Conservation (phyloP, 371 early-diverging fungal genomes). For the Mucor irregularis region DNA sequence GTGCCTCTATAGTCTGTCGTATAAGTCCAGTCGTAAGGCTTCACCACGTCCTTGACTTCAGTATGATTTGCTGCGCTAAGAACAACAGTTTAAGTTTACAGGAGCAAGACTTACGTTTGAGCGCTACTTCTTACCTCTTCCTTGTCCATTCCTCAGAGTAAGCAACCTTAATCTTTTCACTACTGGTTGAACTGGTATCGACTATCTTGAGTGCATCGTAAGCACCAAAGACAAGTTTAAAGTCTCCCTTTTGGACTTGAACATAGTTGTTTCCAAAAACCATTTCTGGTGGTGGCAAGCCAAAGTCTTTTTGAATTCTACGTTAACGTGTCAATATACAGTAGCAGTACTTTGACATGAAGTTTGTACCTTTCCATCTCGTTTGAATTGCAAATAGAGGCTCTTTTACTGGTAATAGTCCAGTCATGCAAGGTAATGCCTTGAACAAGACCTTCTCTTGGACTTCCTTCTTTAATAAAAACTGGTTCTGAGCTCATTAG, state of each 20-base stretch:
- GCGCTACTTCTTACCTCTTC: conserved; percentile 65
- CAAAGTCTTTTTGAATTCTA: conserved; percentile 61
- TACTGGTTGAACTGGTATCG: conserved; percentile 60
- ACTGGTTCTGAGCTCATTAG: conserved; percentile 12
- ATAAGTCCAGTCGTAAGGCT: conserved; percentile 96
- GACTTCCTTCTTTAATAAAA: conserved; percentile 37
- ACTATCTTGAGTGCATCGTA: conserved; percentile 78
- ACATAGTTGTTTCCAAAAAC: conserved; percentile 87
- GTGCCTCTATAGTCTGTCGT: conserved; percentile 80
- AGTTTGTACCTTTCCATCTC: conserved; percentile 68
- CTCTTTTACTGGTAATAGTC: conserved; percentile 67
- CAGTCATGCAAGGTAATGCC: conserved; percentile 65
- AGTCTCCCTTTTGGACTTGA: conserved; percentile 37
- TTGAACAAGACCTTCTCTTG: conserved; percentile 33
- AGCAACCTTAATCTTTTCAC: conserved; percentile 76
- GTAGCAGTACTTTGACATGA: neutral
- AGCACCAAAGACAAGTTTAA: conserved; percentile 63
- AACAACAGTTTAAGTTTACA: too few relatives aligned
- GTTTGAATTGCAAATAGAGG: conserved; percentile 68
- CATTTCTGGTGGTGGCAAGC: conserved; percentile 91
- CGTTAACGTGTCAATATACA: neutral
- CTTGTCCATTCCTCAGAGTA: conserved; percentile 84
- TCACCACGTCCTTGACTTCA: conserved; percentile 78
- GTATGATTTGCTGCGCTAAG: conserved; percentile 56
- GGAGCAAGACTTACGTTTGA: too few relatives aligned